phyloP scores from a whole-genome alignment of 345 rosid genomes.

The Sisymbrium irio region DNA sequence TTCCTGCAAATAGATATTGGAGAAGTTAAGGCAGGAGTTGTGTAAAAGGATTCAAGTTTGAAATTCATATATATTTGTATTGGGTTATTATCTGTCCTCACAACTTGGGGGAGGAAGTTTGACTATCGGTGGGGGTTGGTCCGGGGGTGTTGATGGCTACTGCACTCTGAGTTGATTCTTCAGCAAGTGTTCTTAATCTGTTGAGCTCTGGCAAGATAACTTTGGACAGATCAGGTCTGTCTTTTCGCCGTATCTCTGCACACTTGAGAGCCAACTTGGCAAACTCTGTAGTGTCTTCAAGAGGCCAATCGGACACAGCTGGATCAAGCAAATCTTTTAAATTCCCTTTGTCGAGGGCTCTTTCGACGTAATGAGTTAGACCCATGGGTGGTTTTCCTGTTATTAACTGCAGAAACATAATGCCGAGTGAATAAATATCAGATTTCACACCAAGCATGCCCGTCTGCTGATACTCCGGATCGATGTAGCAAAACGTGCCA shows the following conservation, averaged over 20 bases:
- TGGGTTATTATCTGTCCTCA: constrained; percentile 15
- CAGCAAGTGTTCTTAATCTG: constrained; percentile 59
- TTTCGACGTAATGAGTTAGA: constrained; percentile 61
- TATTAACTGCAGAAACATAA: constrained; percentile 68
- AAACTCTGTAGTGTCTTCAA: constrained; percentile 64
- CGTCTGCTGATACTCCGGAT: constrained; percentile 92
- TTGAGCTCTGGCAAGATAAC: constrained; percentile 67
- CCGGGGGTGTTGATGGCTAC: constrained; percentile 31
- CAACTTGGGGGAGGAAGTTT: constrained; percentile 28
- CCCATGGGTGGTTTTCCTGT: constrained; percentile 84
- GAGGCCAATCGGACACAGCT: constrained; percentile 64
- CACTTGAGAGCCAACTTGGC: constrained; percentile 67
- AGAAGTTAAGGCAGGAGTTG: constrained; percentile 2
- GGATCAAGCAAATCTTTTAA: constrained; percentile 64
- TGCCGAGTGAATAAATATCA: constrained; percentile 77
- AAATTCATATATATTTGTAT: background rate
- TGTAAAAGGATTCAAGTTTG: constrained; percentile 8
- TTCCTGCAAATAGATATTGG: constrained; percentile 20
- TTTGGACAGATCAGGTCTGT: constrained; percentile 77
- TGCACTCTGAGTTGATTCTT: constrained; percentile 39
- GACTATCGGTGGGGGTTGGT: constrained; percentile 36
- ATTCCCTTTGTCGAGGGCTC: constrained; percentile 59
- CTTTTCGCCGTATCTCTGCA: constrained; percentile 73
- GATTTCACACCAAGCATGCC: constrained; percentile 88
- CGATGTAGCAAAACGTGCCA: constrained; percentile 90